Conservation (phyloP, 176 grass and related monocot genomes). For the Thalia dealbata region DNA sequence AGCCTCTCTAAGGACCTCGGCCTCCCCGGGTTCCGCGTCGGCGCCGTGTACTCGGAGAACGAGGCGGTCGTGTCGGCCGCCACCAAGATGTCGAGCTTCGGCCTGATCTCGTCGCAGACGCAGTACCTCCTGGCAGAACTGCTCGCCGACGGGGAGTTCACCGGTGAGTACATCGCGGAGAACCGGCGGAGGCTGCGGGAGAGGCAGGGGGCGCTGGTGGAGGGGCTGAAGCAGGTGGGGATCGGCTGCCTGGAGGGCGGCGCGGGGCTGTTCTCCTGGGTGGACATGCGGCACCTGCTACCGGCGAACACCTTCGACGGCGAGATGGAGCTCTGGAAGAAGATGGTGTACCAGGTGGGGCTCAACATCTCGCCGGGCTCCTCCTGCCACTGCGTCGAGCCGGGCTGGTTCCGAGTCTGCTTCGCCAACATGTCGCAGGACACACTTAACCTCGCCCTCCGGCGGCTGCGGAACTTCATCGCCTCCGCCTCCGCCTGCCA, state of each 20-base stretch:
- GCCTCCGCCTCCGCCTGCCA: background rate
- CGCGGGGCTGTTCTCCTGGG: slow-evolving; percentile 94
- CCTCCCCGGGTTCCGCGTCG: slow-evolving; percentile 80
- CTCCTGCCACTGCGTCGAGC: slow-evolving; percentile 88
- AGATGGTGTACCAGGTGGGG: slow-evolving; percentile 68
- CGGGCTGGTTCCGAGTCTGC: slow-evolving; percentile 92
- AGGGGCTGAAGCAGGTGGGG: slow-evolving; percentile 37
- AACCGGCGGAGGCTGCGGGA: slow-evolving; percentile 58
- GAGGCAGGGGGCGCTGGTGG: slow-evolving; percentile 47
- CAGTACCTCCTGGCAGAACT: slow-evolving; percentile 68
- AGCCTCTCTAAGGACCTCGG: slow-evolving; percentile 97
- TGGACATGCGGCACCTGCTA: slow-evolving; percentile 63
- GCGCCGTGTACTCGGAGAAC: slow-evolving; percentile 76
- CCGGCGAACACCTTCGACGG: slow-evolving; percentile 33
- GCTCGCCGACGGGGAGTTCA: slow-evolving; percentile 57
- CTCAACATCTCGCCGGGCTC: slow-evolving; percentile 84
- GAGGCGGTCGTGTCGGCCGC: slow-evolving; percentile 55
- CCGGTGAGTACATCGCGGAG: slow-evolving; percentile 40
- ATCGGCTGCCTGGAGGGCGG: slow-evolving; percentile 59
- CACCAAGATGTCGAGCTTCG: slow-evolving; percentile 99
- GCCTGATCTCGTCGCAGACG: slow-evolving; percentile 82
- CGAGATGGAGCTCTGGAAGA: slow-evolving; percentile 93
- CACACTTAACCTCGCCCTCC: slow-evolving; percentile 62
- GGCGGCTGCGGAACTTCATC: slow-evolving; percentile 49
- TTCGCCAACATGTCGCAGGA: slow-evolving; percentile 88